These are phyloP conservation scores for Flueggea neowawraea DNA, from an alignment of 441 rosid genomes.

Conservation along the genomic window DNA sequence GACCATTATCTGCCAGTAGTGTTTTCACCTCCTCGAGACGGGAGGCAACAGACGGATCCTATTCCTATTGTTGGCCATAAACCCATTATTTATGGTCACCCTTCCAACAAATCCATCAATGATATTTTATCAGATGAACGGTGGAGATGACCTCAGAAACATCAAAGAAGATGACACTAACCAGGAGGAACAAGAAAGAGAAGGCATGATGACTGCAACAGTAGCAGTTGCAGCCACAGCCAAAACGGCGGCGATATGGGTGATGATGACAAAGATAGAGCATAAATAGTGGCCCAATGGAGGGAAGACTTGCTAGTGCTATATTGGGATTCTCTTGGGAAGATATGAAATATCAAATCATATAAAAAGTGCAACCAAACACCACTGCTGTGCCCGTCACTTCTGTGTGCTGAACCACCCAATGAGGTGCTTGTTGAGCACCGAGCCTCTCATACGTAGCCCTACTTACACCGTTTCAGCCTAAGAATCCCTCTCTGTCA, in stretches of 20 bases:
- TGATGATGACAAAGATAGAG: slow-evolving; percentile 20
- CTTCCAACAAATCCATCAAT: background rate
- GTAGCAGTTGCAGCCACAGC: slow-evolving; percentile 12
- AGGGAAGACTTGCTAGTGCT: background rate
- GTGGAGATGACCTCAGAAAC: slow-evolving; percentile 6
- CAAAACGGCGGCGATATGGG: slow-evolving; percentile 31
- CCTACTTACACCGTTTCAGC: background rate
- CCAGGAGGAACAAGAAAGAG: slow-evolving; percentile 11
- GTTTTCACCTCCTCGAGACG: slow-evolving; percentile 87
- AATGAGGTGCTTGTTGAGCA: slow-evolving; percentile 29
- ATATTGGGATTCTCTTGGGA: background rate
- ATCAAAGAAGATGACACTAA: slow-evolving; percentile 4
- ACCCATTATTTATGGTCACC: slow-evolving; percentile 3
- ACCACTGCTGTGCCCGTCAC: background rate
- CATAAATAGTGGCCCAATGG: slow-evolving; percentile 3
- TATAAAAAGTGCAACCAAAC: slow-evolving; percentile 5
- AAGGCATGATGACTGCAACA: background rate
- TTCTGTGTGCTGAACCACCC: slow-evolving; percentile 15
- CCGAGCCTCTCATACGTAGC: slow-evolving; percentile 23
- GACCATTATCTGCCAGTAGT: slow-evolving; percentile 86
- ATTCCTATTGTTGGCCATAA: slow-evolving; percentile 43
- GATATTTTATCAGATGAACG: background rate
- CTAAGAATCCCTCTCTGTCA: background rate
- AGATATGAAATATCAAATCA: background rate
- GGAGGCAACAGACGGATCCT: slow-evolving; percentile 65